A percentile compares a stretch with the other conserved stretches of the same genome.
Evolutionary conservation across 225 moss, liverwort and hornwort species (phyloP).

Genomic region (Asterella californica): DNA sequence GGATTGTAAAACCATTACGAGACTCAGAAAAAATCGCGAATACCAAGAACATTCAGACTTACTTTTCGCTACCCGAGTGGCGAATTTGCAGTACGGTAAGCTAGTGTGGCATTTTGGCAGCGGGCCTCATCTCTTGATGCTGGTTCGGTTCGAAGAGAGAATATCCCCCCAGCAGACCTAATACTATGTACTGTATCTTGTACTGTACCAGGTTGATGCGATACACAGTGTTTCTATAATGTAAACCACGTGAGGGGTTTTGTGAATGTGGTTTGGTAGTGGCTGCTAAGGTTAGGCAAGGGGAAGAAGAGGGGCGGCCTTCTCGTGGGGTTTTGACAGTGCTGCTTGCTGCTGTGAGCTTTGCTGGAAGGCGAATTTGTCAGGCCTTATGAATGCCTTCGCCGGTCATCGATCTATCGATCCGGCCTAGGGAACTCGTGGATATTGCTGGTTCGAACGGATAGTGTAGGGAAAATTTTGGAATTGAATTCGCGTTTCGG

Average conservation of each 20-base stretch:
- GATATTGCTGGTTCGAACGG: not conserved
- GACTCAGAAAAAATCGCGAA: too few relatives aligned
- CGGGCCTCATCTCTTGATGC: too few relatives aligned
- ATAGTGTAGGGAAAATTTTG: not conserved
- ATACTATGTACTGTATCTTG: too few relatives aligned
- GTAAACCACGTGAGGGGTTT: not conserved
- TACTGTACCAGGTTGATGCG: not conserved
- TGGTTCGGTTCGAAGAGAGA: too few relatives aligned
- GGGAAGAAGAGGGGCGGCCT: not conserved
- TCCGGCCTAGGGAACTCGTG: not conserved
- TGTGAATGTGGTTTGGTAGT: not conserved
- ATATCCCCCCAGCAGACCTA: too few relatives aligned
- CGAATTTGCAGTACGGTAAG: too few relatives aligned
- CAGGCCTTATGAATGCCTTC: conserved; percentile 9
- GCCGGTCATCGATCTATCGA: conserved; percentile 9
- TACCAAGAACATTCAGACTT: too few relatives aligned
- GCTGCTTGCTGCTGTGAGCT: not conserved
- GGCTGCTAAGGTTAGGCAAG: not conserved
- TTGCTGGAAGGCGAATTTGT: not conserved
- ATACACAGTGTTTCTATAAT: not conserved
- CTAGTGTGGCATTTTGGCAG: too few relatives aligned
- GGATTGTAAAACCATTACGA: too few relatives aligned
- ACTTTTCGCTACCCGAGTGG: too few relatives aligned
- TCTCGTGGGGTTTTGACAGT: not conserved
- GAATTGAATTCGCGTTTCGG: not conserved